phyloP scores from a whole-genome alignment of 176 grass and related monocot genomes.

The Oryza coarctata region DNA sequence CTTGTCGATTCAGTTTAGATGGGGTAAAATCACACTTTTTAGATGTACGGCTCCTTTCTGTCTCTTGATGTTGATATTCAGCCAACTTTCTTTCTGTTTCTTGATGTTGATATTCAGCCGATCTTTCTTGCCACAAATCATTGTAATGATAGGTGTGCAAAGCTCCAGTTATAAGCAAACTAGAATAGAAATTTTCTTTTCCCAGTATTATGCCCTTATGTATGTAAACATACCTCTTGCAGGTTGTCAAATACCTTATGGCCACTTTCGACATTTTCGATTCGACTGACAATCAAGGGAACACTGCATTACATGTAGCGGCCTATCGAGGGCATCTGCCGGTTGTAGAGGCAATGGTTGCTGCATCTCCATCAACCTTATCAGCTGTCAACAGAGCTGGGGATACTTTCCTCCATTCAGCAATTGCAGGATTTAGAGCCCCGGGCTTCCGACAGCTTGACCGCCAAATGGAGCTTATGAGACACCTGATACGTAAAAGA shows the following conservation, averaged over 20 bases:
- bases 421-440: conserved; percentile 83
- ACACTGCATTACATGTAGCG: conserved; percentile 87
- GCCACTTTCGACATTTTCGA: conserved; percentile 55
- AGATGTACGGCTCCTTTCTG: background rate
- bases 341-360: conserved; percentile 59
- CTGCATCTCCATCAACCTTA: conserved; percentile 54
- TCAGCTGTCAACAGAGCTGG: conserved; percentile 59
- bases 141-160: background rate
- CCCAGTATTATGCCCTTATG: background rate
- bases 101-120: conserved; percentile 23
- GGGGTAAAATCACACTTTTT: conserved; percentile 9
- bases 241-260: conserved; percentile 73
- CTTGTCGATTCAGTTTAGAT: background rate
- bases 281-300: conserved; percentile 73
- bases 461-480: conserved; percentile 80
- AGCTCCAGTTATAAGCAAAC: background rate
- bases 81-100: conserved; percentile 17
- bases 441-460: conserved; percentile 83
- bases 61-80: conserved; percentile 3
- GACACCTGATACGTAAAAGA: conserved; percentile 48
- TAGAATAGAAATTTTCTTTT: background rate
- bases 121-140: conserved; percentile 15
- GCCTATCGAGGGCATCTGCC: conserved; percentile 73
- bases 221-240: conserved; percentile 27
- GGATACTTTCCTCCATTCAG: conserved; percentile 87